These are phyloP conservation scores for Talaromyces sp. DNA, from an alignment of 2,329 filamentous ascomycete species.

Conservation along the genomic window DNA sequence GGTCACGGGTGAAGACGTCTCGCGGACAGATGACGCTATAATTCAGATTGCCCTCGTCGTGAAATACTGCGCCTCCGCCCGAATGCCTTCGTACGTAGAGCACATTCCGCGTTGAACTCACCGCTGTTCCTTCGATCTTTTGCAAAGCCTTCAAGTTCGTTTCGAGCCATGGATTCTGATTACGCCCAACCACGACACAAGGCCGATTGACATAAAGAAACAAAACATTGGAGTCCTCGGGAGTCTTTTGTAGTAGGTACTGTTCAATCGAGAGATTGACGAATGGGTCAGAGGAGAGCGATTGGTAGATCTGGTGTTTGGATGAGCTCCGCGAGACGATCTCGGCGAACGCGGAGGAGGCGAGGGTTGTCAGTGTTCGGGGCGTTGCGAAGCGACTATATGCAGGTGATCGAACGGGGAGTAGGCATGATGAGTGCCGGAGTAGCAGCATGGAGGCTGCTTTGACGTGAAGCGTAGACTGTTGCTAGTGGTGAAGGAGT, in stretches of 20 bases:
- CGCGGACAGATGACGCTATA: slow-evolving; percentile 87
- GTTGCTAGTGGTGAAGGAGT: not conserved
- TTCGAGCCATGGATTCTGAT: slow-evolving; percentile 97
- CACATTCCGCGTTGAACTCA: slow-evolving; percentile 35
- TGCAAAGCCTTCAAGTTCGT: slow-evolving; percentile 66
- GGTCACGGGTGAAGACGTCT: slow-evolving; percentile 71
- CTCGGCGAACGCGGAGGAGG: slow-evolving; percentile 31
- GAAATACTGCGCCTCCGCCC: slow-evolving; percentile 90
- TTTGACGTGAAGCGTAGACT: not conserved
- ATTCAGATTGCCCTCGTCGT: slow-evolving; percentile 90
- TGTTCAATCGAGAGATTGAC: slow-evolving; percentile 94
- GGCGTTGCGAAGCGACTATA: not conserved
- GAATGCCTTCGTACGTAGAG: slow-evolving; percentile 76
- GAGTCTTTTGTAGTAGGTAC: slow-evolving; percentile 72
- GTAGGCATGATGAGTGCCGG: slow-evolving; percentile 21
- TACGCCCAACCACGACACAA: slow-evolving; percentile 86
- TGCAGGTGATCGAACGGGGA: not conserved
- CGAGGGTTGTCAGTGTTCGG: slow-evolving; percentile 24
- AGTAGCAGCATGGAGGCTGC: slow-evolving; percentile 31
- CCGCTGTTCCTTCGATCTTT: slow-evolving; percentile 30
- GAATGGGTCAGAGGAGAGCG: slow-evolving; percentile 68
- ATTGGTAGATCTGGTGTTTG: slow-evolving; percentile 64
- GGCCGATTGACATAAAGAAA: slow-evolving; percentile 86
- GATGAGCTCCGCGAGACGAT: slow-evolving; percentile 34
- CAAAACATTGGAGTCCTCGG: slow-evolving; percentile 69